Percentiles rank a stretch among this genome's conserved stretches.
Conservation (phyloP, 441 rosid species). For the Mallotus japonicus region DNA sequence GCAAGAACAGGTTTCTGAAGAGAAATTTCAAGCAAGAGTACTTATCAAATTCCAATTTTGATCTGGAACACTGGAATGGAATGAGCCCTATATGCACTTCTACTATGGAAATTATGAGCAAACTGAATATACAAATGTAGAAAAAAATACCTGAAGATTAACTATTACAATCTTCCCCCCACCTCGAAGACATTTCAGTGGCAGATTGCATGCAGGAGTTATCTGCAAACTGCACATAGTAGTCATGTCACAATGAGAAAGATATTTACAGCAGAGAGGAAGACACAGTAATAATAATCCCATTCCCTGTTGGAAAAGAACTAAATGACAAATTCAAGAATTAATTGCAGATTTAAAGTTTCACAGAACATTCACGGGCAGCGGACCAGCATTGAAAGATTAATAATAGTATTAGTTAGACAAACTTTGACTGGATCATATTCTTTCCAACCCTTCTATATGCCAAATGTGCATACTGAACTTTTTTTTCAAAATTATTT, state of each 20-base stretch:
- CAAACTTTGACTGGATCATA: neutral
- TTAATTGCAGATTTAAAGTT: neutral
- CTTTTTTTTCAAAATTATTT: neutral
- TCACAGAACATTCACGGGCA: neutral
- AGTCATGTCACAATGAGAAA: conserved; percentile 24
- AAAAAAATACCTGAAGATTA: conserved; percentile 77
- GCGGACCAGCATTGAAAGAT: neutral
- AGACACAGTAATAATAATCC: neutral
- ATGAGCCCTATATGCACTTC: neutral
- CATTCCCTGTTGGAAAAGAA: neutral
- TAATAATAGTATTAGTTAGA: neutral
- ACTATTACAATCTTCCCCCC: conserved; percentile 93
- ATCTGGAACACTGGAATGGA: neutral
- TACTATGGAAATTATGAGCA: neutral
- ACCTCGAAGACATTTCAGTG: conserved; percentile 80
- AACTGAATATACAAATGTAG: neutral
- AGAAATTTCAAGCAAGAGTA: neutral
- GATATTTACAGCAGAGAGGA: conserved; percentile 3
- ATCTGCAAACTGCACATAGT: conserved; percentile 84
- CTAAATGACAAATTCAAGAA: conserved; percentile 9
- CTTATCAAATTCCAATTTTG: neutral
- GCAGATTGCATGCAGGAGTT: conserved; percentile 98
- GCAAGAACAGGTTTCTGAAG: neutral
- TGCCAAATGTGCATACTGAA: neutral
- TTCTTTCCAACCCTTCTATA: neutral